Conservation (phyloP, 2,329 filamentous ascomycete species). For the Diaporthe citrichinensis region DNA sequence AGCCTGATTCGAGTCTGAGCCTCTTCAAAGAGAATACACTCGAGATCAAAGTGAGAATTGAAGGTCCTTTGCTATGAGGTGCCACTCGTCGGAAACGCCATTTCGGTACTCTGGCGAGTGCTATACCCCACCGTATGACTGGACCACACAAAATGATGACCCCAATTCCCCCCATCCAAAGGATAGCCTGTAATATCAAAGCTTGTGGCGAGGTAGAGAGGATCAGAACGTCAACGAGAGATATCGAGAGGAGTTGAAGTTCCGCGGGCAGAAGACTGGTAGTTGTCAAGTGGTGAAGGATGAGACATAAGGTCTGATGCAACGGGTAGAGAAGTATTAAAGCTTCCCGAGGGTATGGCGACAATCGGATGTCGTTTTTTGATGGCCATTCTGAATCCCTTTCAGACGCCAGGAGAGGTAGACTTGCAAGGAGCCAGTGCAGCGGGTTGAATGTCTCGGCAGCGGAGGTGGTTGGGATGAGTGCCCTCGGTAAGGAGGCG, state of each 20-base stretch:
- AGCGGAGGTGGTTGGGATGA: slow-evolving; percentile 76
- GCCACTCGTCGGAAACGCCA: slow-evolving; percentile 84
- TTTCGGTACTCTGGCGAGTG: slow-evolving; percentile 87
- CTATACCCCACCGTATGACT: slow-evolving; percentile 86
- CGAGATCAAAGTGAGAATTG: slow-evolving; percentile 54
- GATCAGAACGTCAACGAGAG: slow-evolving; percentile 84
- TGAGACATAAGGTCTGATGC: slow-evolving; percentile 81
- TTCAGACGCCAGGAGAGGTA: slow-evolving; percentile 73
- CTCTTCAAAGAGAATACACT: slow-evolving; percentile 49
- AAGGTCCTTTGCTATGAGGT: slow-evolving; percentile 52
- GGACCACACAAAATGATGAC: slow-evolving; percentile 80
- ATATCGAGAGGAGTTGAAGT: slow-evolving; percentile 86
- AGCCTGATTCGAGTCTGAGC: slow-evolving; percentile 51
- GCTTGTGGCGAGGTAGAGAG: slow-evolving; percentile 86
- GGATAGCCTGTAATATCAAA: slow-evolving; percentile 84
- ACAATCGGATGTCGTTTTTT: background rate
- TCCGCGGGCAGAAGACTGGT: slow-evolving; percentile 91
- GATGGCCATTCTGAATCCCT: slow-evolving; percentile 46
- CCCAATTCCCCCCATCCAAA: slow-evolving; percentile 87
- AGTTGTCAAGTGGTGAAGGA: slow-evolving; percentile 85
- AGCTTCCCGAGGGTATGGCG: slow-evolving; percentile 47
- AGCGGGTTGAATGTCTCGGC: slow-evolving; percentile 72
- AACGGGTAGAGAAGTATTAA: slow-evolving; percentile 77
- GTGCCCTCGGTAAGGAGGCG: slow-evolving; percentile 78
- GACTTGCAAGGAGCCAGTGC: slow-evolving; percentile 85